A percentile compares a stretch with the other conserved stretches of the same genome.
Evolutionary conservation across 1,139 yeast genomes (phyloP).

Genomic region (Magnusiomyces suaveolens): DNA sequence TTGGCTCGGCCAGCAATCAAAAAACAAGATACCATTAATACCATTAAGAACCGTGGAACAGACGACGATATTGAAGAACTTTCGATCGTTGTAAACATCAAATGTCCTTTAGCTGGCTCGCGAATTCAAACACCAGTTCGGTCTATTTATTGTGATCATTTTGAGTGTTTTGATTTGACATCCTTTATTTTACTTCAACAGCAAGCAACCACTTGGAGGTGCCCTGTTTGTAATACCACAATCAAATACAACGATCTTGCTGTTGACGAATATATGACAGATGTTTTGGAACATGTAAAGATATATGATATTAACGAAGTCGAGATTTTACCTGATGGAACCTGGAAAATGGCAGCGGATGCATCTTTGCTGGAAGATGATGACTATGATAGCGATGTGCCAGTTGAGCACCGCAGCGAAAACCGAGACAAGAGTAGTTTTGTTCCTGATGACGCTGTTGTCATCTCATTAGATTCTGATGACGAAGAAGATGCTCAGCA

Average conservation of each 20-base stretch:
- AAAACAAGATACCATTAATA: constrained; percentile 23
- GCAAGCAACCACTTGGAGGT: constrained; percentile 38
- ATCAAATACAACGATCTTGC: constrained; percentile 28
- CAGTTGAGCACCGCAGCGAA: constrained; percentile 75
- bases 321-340: constrained; percentile 32
- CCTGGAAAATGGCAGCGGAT: constrained; percentile 26
- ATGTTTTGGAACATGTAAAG: constrained; percentile 8
- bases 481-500: constrained; percentile 11
- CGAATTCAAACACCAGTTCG: constrained; percentile 34
- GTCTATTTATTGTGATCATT: constrained; percentile 33
- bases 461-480: constrained; percentile 10
- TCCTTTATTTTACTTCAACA: constrained; percentile 34
- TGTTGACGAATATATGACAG: constrained; percentile 31
- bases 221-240: constrained; percentile 35
- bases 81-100: constrained; percentile 30
- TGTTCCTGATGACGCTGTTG: constrained; percentile 28
- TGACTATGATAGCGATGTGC: constrained; percentile 16
- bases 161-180: constrained; percentile 37
- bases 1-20: constrained; percentile 25
- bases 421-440: constrained; percentile 34
- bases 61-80: constrained; percentile 36
- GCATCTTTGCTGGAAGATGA: constrained; percentile 12
- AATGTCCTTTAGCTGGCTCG: constrained; percentile 33
- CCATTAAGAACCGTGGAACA: constrained; percentile 22
- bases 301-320: constrained; percentile 27